Conservation (phyloP, 1,284 basidiomycete species). For the Ustilago curta region DNA sequence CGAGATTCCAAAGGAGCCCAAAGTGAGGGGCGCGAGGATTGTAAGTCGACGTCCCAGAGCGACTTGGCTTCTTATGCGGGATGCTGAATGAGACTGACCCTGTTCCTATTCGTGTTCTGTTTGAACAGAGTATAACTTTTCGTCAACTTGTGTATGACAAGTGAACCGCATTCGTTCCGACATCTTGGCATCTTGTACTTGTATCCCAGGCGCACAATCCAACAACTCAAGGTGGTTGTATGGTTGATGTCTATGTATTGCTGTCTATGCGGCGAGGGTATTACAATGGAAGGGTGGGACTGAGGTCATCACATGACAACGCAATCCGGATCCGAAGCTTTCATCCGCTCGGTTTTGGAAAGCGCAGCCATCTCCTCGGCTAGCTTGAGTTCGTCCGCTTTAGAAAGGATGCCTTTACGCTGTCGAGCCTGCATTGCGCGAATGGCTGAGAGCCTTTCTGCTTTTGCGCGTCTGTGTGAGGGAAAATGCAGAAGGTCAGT, state of each 20-base stretch:
- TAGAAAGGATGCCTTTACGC: conserved; percentile 52
- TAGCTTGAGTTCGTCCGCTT: conserved; percentile 52
- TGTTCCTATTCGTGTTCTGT: no score
- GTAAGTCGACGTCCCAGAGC: no score
- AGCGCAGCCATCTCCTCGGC: conserved; percentile 59
- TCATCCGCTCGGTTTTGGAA: conserved; percentile 33
- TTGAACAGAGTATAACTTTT: conserved; percentile 50
- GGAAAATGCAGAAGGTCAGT: conserved; percentile 7
- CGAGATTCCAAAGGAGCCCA: conserved; percentile 62
- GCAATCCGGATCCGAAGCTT: conserved; percentile 47
- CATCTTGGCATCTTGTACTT: background rate
- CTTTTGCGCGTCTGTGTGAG: conserved; percentile 49
- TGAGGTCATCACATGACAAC: conserved; percentile 23
- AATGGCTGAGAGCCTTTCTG: conserved; percentile 54
- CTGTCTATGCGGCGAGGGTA: background rate
- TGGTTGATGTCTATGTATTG: conserved; percentile 2
- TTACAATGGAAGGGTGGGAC: background rate
- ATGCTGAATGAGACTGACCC: no score
- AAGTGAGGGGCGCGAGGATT: conserved; percentile 52
- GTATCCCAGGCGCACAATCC: background rate
- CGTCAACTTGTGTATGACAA: conserved; percentile 51
- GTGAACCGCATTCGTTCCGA: background rate
- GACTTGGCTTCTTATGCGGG: no score
- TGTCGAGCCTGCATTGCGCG: conserved; percentile 57
- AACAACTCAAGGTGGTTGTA: no score